These are phyloP conservation scores for Arbutus unedo DNA, from an alignment of 148 eudicot species.

Conservation along the genomic window DNA sequence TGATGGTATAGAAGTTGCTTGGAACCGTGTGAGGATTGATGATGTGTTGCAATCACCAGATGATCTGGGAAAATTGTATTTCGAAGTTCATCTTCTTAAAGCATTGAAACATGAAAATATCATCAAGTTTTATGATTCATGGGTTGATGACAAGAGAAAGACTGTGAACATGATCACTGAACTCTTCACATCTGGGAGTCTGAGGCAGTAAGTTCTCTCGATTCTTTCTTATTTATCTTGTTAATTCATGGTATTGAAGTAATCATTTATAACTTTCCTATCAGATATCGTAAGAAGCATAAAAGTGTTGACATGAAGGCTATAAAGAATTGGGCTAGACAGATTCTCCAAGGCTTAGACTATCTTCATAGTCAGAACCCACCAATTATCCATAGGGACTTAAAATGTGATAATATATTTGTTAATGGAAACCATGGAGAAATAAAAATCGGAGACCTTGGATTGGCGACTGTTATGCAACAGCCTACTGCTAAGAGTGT, in stretches of 20 bases:
- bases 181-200: conserved; percentile 88
- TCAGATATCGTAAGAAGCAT: conserved; percentile 76
- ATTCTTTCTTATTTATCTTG: background rate
- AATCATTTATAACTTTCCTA: conserved; percentile 12
- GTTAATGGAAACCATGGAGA: conserved; percentile 88
- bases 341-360: conserved; percentile 75
- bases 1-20: conserved; percentile 92
- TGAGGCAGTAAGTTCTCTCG: conserved; percentile 69
- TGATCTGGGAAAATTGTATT: conserved; percentile 64
- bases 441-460: conserved; percentile 89
- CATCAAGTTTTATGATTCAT: conserved; percentile 72
- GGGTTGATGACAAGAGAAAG: conserved; percentile 87
- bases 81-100: conserved; percentile 80
- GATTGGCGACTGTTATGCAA: conserved; percentile 78
- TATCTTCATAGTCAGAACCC: conserved; percentile 85
- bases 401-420: conserved; percentile 90
- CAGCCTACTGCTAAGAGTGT: conserved; percentile 76
- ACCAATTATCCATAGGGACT: conserved; percentile 73
- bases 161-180: conserved; percentile 92
- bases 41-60: conserved; percentile 63
- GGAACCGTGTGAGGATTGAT: conserved; percentile 74
- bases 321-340: conserved; percentile 91
- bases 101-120: conserved; percentile 74
- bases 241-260: background rate
- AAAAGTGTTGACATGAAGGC: conserved; percentile 86